Conservation (phyloP, 352 stramenopile species). For the Pythium utonaiense region DNA sequence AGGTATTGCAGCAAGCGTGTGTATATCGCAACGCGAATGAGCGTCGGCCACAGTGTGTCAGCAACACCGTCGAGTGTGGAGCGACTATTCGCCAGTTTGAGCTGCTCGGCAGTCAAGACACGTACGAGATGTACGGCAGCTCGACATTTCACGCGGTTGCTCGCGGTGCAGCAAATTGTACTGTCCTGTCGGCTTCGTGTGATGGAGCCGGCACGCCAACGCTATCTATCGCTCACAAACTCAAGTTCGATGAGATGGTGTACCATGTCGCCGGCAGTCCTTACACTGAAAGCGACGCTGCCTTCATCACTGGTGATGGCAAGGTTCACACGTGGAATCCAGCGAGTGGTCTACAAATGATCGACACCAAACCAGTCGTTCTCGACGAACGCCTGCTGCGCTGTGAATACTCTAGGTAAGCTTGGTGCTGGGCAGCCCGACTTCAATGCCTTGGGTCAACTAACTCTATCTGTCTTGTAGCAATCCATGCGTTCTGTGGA, state of each 20-base stretch:
- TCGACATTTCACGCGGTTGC: conserved; percentile 35
- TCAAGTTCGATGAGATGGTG: conserved; percentile 55
- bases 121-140: conserved; percentile 32
- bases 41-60: conserved; percentile 13
- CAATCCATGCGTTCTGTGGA: conserved; percentile 72
- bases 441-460: not conserved
- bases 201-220: conserved; percentile 15
- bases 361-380: conserved; percentile 21
- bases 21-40: conserved; percentile 31
- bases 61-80: conserved; percentile 52
- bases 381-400: conserved; percentile 39
- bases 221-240: conserved; percentile 30
- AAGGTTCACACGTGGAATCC: conserved; percentile 52
- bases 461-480: conserved; percentile 20
- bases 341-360: conserved; percentile 33
- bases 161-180: conserved; percentile 41
- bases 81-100: conserved; percentile 55
- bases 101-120: conserved; percentile 43
- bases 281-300: conserved; percentile 53
- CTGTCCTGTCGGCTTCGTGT: conserved; percentile 27
- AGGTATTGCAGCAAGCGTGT: conserved; percentile 63
- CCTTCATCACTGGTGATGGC: conserved; percentile 47
- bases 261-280: conserved; percentile 62
- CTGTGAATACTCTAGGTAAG: conserved; percentile 74
- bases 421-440: no score